Evolutionary conservation across 495 filamentous ascomycete species (phyloP), one percentile per base, ranked within the genome.

Genomic region (Aspergillus leporis): DNA sequence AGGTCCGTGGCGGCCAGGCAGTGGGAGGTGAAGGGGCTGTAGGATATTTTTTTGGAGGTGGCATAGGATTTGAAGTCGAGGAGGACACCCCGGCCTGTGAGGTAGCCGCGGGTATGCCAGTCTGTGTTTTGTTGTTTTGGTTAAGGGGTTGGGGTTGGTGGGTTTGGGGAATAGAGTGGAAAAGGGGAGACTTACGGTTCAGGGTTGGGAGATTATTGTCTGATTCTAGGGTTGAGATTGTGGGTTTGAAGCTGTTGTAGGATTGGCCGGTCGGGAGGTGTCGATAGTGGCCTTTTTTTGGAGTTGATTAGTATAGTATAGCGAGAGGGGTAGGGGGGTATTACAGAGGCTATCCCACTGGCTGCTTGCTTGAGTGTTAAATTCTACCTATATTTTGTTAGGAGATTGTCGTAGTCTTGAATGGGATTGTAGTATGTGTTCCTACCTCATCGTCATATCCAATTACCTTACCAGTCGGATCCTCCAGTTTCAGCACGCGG

Each of bases 161-260:
- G 51, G n/a, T 36, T 36, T 36, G 10, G 4, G 19, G 47, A 21
- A 2, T 1, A 5, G 21, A 21, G 21, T 13, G 4, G 13, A 7
- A 30, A 6, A 5, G 48, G 23, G 48, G 25, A 0, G 31, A 22
- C 40, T 45, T 32, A 55, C 53, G 59, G 16, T 78, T 63, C 10
- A 78, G 30, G 4, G 59, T 66, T 48, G 58, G 67, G 19, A 67
- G 51, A 6, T 46, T 22, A 19, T 61, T 50, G 21, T 8, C 22
- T 19, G 28, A 18, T 13, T 61, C 23, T 8, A 66, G 61, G 18
- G 45, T 32, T 14, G 61, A 46, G 7, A 62, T 45, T 5, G 65
- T 61, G 13, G 66, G 65, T 12, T 58, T 62, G 10, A 52, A 46
- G 40, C 80, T 81, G 65, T 89, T 89, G 64, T 88, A 88, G 16